Evolutionary conservation across 257 asterid genomes (phyloP).

Genomic region (Lavandula angustifolia): DNA sequence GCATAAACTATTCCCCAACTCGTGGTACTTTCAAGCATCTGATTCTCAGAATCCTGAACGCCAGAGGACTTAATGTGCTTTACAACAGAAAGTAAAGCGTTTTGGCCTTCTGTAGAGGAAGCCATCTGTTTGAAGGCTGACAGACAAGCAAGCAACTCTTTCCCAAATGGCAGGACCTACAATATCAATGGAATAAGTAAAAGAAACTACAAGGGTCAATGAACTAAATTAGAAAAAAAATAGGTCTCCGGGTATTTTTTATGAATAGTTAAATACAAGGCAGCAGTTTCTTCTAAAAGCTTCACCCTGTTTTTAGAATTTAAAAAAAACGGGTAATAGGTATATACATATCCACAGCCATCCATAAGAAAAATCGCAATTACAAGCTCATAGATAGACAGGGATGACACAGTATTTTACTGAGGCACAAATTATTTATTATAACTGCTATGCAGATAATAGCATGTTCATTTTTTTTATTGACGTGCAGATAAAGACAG

Average conservation of each 20-base stretch:
- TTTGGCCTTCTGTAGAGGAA: constrained; percentile 58
- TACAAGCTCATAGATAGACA: constrained; percentile 17
- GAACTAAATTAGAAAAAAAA: neutral
- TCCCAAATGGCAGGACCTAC: constrained; percentile 81
- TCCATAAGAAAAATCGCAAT: constrained; percentile 8
- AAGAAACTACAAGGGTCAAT: constrained; percentile 2
- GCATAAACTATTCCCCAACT: constrained; percentile 37
- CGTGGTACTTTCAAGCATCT: constrained; percentile 45
- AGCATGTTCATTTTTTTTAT: neutral
- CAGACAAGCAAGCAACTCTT: constrained; percentile 54
- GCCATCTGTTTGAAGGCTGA: constrained; percentile 62
- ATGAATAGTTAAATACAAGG: too few species aligned
- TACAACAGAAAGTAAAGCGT: constrained; percentile 58
- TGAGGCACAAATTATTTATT: neutral
- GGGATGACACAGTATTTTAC: neutral
- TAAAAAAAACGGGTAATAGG: neutral
- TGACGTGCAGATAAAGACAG: constrained; percentile 19
- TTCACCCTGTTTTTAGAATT: neutral
- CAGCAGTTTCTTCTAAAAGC: constrained; percentile 5
- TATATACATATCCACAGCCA: neutral
- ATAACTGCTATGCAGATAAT: constrained; percentile 19
- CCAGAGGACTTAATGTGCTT: constrained; percentile 42
- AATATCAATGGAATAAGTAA: constrained; percentile 27
- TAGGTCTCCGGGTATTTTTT: neutral
- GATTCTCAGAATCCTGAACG: constrained; percentile 49